Conservation (phyloP, 768 basidiomycete species). For the Tricholoma saponaceum region DNA sequence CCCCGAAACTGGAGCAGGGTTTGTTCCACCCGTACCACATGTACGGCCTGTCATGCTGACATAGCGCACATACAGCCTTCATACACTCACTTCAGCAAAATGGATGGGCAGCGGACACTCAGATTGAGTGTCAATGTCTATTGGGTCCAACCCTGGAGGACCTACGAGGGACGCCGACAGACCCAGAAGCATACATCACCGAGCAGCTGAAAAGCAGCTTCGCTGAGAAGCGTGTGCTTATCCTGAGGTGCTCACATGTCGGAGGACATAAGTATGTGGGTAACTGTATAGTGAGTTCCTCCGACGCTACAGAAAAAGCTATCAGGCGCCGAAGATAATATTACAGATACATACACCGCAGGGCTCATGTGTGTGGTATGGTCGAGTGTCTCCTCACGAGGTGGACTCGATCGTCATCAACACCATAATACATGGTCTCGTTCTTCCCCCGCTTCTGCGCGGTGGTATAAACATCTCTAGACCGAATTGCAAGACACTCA, state of each 20-base stretch:
- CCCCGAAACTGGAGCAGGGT: conserved; percentile 80
- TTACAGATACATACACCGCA: conserved; percentile 80
- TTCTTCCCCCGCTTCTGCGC: conserved; percentile 82
- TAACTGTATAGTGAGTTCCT: conserved; percentile 73
- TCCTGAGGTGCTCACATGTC: conserved; percentile 84
- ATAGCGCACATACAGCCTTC: conserved; percentile 42
- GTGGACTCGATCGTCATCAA: conserved; percentile 82
- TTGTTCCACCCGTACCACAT: conserved; percentile 14
- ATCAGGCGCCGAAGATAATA: neutral
- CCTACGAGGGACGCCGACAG: conserved; percentile 43
- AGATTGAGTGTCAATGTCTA: conserved; percentile 56
- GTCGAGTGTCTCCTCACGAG: conserved; percentile 87
- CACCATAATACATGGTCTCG: conserved; percentile 80
- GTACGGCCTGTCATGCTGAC: conserved; percentile 5
- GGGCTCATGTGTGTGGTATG: conserved; percentile 89
- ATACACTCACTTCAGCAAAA: conserved; percentile 56
- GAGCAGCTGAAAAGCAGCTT: conserved; percentile 50
- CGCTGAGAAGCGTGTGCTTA: conserved; percentile 64
- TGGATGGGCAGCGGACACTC: conserved; percentile 74
- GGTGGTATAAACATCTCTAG: conserved; percentile 78
- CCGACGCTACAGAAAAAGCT: neutral
- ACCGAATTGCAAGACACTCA: conserved; percentile 61
- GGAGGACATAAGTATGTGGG: conserved; percentile 94
- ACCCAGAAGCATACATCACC: conserved; percentile 52
- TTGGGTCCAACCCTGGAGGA: conserved; percentile 60